These are phyloP conservation scores for Wickerhamomyces bisporus DNA, from an alignment of 805 yeast genomes.

Conservation along the genomic window DNA sequence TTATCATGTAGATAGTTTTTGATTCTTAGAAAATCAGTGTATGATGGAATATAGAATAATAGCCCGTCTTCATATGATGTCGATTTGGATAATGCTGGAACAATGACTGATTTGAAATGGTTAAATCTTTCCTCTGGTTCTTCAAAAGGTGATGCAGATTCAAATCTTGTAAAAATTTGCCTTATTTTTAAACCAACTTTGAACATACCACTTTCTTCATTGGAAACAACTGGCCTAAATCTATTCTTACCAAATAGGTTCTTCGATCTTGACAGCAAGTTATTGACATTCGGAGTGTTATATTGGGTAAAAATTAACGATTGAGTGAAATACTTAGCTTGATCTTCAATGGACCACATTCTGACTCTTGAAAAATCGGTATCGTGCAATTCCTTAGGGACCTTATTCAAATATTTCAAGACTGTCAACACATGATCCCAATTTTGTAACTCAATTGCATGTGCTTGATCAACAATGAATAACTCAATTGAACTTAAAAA, in stretches of 20 bases:
- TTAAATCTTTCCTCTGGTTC: slow-evolving; percentile 86
- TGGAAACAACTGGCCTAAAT: slow-evolving; percentile 42
- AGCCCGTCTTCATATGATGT: slow-evolving; percentile 68
- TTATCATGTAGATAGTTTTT: slow-evolving; percentile 54
- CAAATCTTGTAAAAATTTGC: slow-evolving; percentile 71
- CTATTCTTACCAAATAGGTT: slow-evolving; percentile 60
- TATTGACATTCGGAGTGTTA: slow-evolving; percentile 76
- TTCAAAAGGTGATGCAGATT: slow-evolving; percentile 43
- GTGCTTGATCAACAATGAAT: slow-evolving; percentile 73
- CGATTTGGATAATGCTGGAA: slow-evolving; percentile 64
- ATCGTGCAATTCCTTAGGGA: slow-evolving; percentile 74
- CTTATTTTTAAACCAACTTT: slow-evolving; percentile 61
- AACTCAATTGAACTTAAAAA: slow-evolving; percentile 88
- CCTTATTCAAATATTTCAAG: slow-evolving; percentile 63
- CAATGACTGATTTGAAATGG: slow-evolving; percentile 64
- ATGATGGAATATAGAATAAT: slow-evolving; percentile 76
- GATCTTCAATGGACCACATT: slow-evolving; percentile 88
- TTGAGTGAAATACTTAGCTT: slow-evolving; percentile 70
- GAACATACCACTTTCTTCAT: slow-evolving; percentile 51
- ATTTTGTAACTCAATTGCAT: slow-evolving; percentile 85
- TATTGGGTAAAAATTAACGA: slow-evolving; percentile 71
- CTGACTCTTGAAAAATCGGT: slow-evolving; percentile 90
- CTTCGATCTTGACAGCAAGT: slow-evolving; percentile 43
- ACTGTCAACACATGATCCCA: slow-evolving; percentile 77
- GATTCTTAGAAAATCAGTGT: slow-evolving; percentile 78